phyloP scores from a whole-genome alignment of 495 filamentous ascomycete genomes.

The Jackrogersella multiformis region DNA sequence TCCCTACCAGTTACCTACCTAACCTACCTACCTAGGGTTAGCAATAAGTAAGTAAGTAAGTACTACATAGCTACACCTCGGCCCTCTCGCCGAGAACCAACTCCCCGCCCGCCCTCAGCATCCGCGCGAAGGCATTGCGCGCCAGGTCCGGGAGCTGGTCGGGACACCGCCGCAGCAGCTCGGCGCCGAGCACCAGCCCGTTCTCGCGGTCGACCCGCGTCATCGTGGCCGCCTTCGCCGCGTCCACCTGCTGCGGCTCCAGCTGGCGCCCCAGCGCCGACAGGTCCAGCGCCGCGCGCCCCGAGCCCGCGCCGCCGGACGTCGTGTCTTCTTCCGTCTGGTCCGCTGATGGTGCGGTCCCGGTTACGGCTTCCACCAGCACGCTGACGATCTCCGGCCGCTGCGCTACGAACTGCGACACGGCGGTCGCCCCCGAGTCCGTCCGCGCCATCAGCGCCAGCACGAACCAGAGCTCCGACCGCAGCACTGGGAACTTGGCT shows the following conservation, averaged over 20 bases:
- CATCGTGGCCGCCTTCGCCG: slow-evolving; percentile 45
- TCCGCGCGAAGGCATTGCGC: slow-evolving; percentile 46
- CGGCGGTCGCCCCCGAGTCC: slow-evolving; percentile 59
- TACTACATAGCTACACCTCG: background rate
- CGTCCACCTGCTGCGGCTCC: slow-evolving; percentile 51
- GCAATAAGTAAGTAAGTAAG: too few relatives aligned
- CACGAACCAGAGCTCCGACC: slow-evolving; percentile 78
- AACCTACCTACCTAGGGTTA: background rate
- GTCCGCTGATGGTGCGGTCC: too few relatives aligned
- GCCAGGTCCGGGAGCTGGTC: slow-evolving; percentile 49
- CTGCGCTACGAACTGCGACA: slow-evolving; percentile 59
- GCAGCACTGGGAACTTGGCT: slow-evolving; percentile 72
- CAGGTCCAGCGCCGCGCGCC: too few relatives aligned
- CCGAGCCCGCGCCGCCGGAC: too few relatives aligned
- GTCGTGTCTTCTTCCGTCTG: too few relatives aligned
- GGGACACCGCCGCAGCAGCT: slow-evolving; percentile 62
- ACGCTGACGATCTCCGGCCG: slow-evolving; percentile 55
- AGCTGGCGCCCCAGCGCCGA: slow-evolving; percentile 25
- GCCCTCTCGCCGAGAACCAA: slow-evolving; percentile 43
- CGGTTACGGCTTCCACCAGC: slow-evolving; percentile 64
- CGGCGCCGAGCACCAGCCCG: slow-evolving; percentile 67
- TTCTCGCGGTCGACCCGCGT: slow-evolving; percentile 68
- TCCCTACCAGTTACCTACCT: too few relatives aligned
- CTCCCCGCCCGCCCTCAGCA: slow-evolving; percentile 50
- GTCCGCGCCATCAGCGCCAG: slow-evolving; percentile 73